These are phyloP conservation scores for Cocos nucifera DNA, from an alignment of 176 grass and related monocot genomes.

Conservation along the genomic window DNA sequence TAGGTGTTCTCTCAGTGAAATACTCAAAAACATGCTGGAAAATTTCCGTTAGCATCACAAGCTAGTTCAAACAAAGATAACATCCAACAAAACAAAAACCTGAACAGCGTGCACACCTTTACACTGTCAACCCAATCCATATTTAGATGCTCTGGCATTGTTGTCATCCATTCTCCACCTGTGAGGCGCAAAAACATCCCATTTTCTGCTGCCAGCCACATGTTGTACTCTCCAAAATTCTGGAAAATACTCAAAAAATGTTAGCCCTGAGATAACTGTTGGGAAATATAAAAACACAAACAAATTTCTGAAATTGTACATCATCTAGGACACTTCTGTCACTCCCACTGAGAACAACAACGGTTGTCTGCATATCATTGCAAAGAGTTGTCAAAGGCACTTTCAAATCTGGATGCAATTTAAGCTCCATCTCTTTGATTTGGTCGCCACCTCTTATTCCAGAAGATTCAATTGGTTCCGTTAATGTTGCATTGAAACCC, in stretches of 20 bases:
- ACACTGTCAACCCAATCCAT: slow-evolving; percentile 99
- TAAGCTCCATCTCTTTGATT: slow-evolving; percentile 99
- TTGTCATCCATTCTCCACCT: slow-evolving; percentile 94
- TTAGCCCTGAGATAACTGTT: no score
- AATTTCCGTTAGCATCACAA: slow-evolving; percentile 21
- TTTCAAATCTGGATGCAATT: slow-evolving; percentile 91
- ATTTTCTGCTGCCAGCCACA: slow-evolving; percentile 98
- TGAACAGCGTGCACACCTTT: slow-evolving; percentile 43
- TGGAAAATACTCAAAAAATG: slow-evolving; percentile 16
- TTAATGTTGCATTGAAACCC: slow-evolving; percentile 98
- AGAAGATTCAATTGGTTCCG: slow-evolving; percentile 84
- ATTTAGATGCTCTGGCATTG: slow-evolving; percentile 98
- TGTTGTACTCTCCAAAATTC: slow-evolving; percentile 98
- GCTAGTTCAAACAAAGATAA: slow-evolving; percentile 12
- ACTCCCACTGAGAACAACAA: slow-evolving; percentile 93
- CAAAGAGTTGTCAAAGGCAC: slow-evolving; percentile 62
- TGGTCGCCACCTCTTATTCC: slow-evolving; percentile 96
- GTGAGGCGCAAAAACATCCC: slow-evolving; percentile 95
- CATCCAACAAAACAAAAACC: background rate
- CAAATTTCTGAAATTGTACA: slow-evolving; percentile 30
- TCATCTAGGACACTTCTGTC: slow-evolving; percentile 97
- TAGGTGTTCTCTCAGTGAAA: slow-evolving; percentile 94
- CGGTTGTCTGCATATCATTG: slow-evolving; percentile 70
- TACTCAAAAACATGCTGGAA: slow-evolving; percentile 94
- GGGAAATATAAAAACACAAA: background rate